Evolutionary conservation across 2,329 filamentous ascomycete species (phyloP).

Genomic region (Lachnum nothofagi): DNA sequence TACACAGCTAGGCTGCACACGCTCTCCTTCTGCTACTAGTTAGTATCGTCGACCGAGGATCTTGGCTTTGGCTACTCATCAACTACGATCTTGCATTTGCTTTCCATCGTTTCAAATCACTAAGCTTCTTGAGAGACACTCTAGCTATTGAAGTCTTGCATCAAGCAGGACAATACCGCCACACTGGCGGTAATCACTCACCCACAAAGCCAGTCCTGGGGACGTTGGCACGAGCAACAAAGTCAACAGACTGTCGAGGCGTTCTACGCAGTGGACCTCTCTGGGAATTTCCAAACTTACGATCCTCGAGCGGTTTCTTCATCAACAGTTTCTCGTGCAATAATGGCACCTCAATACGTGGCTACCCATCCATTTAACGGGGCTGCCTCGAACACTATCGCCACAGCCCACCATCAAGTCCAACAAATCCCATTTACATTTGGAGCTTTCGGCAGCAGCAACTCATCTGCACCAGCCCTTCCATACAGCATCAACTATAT

Average conservation of each 20-base stretch:
- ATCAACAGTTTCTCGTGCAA: conserved; percentile 39
- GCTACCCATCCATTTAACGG: conserved; percentile 42
- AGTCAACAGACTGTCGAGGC: conserved; percentile 21
- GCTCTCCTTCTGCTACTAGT: background rate
- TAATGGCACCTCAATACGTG: conserved; percentile 45
- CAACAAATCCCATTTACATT: conserved; percentile 42
- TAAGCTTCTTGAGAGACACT: background rate
- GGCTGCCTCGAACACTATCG: conserved; percentile 39
- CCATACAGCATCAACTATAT: conserved; percentile 29
- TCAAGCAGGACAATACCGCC: conserved; percentile 32
- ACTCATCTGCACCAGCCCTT: conserved; percentile 27
- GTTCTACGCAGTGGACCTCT: conserved; percentile 39
- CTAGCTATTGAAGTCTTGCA: conserved; percentile 27
- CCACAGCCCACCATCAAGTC: conserved; percentile 35
- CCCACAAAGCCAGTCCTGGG: conserved; percentile 47
- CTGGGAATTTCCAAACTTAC: conserved; percentile 43
- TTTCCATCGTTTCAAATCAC: background rate
- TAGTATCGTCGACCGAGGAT: background rate
- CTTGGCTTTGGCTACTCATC: conserved; percentile 29
- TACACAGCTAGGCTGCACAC: background rate
- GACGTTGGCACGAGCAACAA: conserved; percentile 47
- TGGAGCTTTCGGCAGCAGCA: conserved; percentile 30
- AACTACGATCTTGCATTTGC: conserved; percentile 18
- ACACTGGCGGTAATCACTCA: conserved; percentile 47
- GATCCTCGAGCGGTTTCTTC: conserved; percentile 38